Evolutionary conservation across 1,284 basidiomycete species (phyloP).

Genomic region (Tylopilus orsonianus): DNA sequence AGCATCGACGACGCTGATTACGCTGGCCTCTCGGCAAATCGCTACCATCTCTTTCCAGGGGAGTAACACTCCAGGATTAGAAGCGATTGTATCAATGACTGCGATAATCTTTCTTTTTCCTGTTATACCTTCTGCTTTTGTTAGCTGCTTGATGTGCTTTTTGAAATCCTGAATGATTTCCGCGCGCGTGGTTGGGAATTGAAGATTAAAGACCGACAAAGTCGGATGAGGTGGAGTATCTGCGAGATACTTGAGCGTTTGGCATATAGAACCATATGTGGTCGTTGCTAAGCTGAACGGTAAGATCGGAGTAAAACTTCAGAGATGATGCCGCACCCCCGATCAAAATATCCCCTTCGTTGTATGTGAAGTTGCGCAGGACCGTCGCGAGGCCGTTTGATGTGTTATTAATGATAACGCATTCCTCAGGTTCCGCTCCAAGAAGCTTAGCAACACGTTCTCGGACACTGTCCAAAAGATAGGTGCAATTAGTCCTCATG

Average conservation of each 20-base stretch:
- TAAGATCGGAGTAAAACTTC: background rate
- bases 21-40: constrained; percentile 67
- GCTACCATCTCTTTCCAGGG: constrained; percentile 81
- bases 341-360: constrained; percentile 47
- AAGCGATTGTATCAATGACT: constrained; percentile 73
- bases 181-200: constrained; percentile 65
- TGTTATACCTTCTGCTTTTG: constrained; percentile 14
- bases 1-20: constrained; percentile 76
- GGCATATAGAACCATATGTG: constrained; percentile 63
- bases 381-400: constrained; percentile 70
- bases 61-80: constrained; percentile 68
- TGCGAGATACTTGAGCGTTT: constrained; percentile 57
- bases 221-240: constrained; percentile 58
- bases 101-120: constrained; percentile 58
- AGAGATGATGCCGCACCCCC: constrained; percentile 27
- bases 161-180: constrained; percentile 60
- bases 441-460: constrained; percentile 58
- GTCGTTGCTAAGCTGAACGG: constrained; percentile 49
- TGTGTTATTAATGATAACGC: constrained; percentile 66
- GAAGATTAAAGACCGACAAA: constrained; percentile 49
- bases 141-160: constrained; percentile 37
- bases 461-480: constrained; percentile 39
- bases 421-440: constrained; percentile 58
- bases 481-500: constrained; percentile 44
- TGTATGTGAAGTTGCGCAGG: constrained; percentile 56